Evolutionary conservation across 2,329 filamentous ascomycete species (phyloP), one percentile per base, ranked within the genome.

Genomic region (Teratosphaeria pseudoeucalypti): DNA sequence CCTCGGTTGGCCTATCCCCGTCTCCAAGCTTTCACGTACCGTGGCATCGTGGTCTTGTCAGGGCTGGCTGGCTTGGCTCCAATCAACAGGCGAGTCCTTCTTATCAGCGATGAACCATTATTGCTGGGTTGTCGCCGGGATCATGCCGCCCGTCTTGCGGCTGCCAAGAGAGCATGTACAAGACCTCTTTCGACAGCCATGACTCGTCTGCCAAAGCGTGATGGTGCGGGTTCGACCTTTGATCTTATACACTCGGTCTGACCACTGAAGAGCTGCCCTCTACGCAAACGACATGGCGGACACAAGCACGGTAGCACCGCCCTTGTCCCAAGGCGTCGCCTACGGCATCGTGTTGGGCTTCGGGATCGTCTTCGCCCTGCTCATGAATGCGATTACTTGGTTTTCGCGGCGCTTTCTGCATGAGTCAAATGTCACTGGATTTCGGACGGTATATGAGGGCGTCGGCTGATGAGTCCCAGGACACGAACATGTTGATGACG

Each of bases 401-500:
- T 6, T 43, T 12, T 43, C 37, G 5, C 37, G 37, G 16, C 37
- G 37, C 37, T 43, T 43, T 3, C 16, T 43, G 37, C 37, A 43
- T n/a, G 37, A 43, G 37, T 43, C 37, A 14, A 43, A 43, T 43
- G 37, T 43, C 11, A 32, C 6, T 53, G 6, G 52, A 11, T 23
- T 6, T 14, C 14, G 3, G 23, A 53, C 37, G 14, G 52, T 49
- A 14, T 2, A 11, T n/a, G 23, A 37, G 29, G 39, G 2, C 37
- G 11, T 29, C 43, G 55, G 52, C 26, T 39, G 32, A 57, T 52
- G 37, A 55, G 6, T 26, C 1, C 19, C 19, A 53, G 52, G 52
- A 32, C 12, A 27, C 52, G 14, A 91, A 96, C 76, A 53, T 53
- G 52, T 53, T 53, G 9, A 91, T 83, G 64, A 95, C 91, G 0